Conservation (phyloP, 2,329 filamentous ascomycete species). For the Alternaria triticimaculans region DNA sequence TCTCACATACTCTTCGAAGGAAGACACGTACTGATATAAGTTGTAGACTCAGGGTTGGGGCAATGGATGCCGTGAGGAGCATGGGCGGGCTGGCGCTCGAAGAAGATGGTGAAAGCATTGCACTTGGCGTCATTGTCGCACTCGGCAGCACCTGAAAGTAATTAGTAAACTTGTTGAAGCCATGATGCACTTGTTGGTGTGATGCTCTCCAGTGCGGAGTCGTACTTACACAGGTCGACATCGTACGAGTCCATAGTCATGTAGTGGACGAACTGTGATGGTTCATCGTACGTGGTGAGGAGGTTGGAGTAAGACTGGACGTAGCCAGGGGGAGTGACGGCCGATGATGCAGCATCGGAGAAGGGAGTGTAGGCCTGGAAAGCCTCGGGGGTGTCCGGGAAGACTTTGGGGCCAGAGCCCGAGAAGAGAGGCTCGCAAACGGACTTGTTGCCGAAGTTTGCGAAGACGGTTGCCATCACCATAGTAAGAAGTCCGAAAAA, state of each 20-base stretch:
- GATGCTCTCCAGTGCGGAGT: not conserved
- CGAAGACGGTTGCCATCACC: not conserved
- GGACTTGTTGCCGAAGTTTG: not conserved
- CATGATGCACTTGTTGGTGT: not conserved
- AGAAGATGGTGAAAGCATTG: conserved; percentile 30
- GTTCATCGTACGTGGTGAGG: conserved; percentile 11
- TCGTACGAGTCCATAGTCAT: conserved; percentile 13
- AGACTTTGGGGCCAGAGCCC: conserved; percentile 4
- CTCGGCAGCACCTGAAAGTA: not conserved
- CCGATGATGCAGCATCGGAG: conserved; percentile 11
- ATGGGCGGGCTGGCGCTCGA: conserved; percentile 21
- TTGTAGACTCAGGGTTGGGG: conserved; percentile 21
- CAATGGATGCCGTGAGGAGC: conserved; percentile 16
- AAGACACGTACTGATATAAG: conserved; percentile 25
- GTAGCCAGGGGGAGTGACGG: conserved; percentile 24
- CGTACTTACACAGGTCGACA: conserved; percentile 12
- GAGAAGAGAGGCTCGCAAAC: not conserved
- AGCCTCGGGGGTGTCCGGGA: conserved; percentile 17
- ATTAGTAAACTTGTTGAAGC: not conserved
- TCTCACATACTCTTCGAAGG: not conserved
- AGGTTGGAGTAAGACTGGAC: conserved; percentile 22
- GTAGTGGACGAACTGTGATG: conserved; percentile 19
- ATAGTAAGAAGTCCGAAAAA: not conserved
- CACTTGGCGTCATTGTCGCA: conserved; percentile 19
- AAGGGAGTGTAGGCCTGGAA: conserved; percentile 19